phyloP scores from a whole-genome alignment of 257 asterid species.

The Misopates orontium region DNA sequence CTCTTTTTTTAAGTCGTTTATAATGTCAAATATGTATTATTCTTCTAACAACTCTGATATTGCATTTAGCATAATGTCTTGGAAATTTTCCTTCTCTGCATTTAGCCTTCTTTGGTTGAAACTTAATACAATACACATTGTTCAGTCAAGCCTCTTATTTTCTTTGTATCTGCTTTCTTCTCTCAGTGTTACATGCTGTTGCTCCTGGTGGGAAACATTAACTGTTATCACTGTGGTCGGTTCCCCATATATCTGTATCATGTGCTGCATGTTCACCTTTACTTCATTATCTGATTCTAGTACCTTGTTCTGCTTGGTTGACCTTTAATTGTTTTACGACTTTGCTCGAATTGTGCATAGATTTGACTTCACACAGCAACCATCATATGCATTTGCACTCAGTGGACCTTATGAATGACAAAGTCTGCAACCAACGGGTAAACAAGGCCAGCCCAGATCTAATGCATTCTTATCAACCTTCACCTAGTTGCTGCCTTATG shows the following conservation, averaged over 20 bases:
- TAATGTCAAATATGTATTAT: background rate
- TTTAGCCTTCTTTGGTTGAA: background rate
- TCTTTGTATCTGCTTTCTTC: background rate
- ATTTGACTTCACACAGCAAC: slow-evolving; percentile 4
- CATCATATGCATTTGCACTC: background rate
- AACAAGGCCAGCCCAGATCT: background rate
- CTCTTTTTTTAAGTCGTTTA: background rate
- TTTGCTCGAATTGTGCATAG: slow-evolving; percentile 3
- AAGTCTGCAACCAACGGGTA: slow-evolving; percentile 13
- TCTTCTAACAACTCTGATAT: background rate
- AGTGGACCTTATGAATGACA: slow-evolving; percentile 10
- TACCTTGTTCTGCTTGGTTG: no score
- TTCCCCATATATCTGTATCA: background rate
- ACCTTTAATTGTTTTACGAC: background rate
- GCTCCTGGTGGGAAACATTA: background rate
- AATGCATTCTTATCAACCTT: slow-evolving; percentile 20
- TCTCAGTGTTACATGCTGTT: background rate
- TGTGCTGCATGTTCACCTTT: background rate
- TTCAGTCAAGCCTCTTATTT: background rate
- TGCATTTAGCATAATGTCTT: no score
- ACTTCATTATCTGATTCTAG: background rate
- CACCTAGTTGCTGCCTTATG: slow-evolving; percentile 6
- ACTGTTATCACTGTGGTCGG: background rate
- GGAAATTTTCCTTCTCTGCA: background rate
- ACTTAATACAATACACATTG: background rate